These are phyloP conservation scores for Stylonectria norvegica DNA, from an alignment of 2,329 filamentous ascomycete genomes.

Conservation along the genomic window DNA sequence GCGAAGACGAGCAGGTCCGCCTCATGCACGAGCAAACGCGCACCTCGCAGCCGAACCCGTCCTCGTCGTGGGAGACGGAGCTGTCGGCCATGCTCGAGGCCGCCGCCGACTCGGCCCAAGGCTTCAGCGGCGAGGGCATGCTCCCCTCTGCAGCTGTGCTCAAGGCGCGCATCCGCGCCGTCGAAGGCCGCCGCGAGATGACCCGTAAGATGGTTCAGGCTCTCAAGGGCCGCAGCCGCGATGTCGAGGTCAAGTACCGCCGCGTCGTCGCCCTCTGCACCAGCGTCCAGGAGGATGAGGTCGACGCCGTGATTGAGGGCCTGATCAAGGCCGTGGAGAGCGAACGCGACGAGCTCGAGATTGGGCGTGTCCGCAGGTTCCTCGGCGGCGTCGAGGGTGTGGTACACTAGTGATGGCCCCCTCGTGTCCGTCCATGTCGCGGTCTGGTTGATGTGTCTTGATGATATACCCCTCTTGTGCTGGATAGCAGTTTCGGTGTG, in stretches of 20 bases:
- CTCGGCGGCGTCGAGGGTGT: conserved; percentile 72
- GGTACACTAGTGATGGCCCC: conserved; percentile 35
- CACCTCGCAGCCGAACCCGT: conserved; percentile 43
- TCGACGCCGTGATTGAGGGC: conserved; percentile 76
- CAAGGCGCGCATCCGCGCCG: conserved; percentile 65
- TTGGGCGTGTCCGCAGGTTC: conserved; percentile 74
- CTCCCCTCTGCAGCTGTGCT: conserved; percentile 61
- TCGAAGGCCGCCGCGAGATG: conserved; percentile 64
- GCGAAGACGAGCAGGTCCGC: conserved; percentile 63
- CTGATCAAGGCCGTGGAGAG: conserved; percentile 87
- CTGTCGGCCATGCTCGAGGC: conserved; percentile 45
- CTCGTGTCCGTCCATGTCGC: too few relatives aligned
- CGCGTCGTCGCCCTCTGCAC: conserved; percentile 87
- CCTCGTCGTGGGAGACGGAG: conserved; percentile 52
- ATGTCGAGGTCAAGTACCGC: conserved; percentile 83
- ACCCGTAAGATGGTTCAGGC: conserved; percentile 65
- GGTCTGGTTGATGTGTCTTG: too few relatives aligned
- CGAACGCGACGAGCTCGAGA: conserved; percentile 72
- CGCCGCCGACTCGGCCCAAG: conserved; percentile 37
- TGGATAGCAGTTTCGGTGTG: too few relatives aligned
- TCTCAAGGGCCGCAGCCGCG: conserved; percentile 74
- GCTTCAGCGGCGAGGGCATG: conserved; percentile 37
- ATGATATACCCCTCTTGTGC: too few relatives aligned
- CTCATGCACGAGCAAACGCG: conserved; percentile 40
- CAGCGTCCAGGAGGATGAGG: conserved; percentile 69